phyloP scores from a whole-genome alignment of 768 basidiomycete genomes.

The Tephrocybe sp. region DNA sequence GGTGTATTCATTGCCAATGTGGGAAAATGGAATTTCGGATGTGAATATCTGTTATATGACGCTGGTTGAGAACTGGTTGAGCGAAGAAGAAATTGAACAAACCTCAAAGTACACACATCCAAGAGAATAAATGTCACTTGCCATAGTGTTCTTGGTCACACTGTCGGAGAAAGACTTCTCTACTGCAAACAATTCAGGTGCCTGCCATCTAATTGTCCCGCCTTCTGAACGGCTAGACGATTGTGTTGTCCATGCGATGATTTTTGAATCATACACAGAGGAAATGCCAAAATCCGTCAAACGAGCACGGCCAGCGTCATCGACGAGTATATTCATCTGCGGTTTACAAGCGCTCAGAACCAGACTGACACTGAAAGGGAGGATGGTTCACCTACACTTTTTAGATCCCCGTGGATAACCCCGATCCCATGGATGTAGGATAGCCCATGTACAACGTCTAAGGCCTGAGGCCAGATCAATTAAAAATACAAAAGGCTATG shows the following conservation, averaged over 20 bases:
- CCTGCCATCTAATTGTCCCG: neutral
- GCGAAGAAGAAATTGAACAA: neutral
- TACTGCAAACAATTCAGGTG: neutral
- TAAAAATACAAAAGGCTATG: neutral
- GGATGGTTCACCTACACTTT: neutral
- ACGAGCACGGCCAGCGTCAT: neutral
- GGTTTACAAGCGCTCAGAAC: too few relatives aligned
- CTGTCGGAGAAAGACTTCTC: neutral
- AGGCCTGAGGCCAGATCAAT: neutral
- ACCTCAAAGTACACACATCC: neutral
- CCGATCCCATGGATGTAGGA: neutral
- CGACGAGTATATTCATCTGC: neutral
- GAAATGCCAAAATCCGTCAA: neutral
- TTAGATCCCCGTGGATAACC: neutral
- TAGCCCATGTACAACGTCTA: neutral
- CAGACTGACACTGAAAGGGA: too few relatives aligned
- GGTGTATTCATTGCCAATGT: neutral
- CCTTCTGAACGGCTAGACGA: neutral
- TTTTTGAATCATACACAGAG: neutral
- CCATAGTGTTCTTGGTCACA: neutral
- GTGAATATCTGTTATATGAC: neutral
- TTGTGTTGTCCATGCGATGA: neutral
- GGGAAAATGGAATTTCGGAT: neutral
- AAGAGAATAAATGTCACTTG: neutral
- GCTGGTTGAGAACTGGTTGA: neutral